Base-by-base conservation (phyloP, 352 stramenopile species). In the Phytophthora pisi region DNA sequence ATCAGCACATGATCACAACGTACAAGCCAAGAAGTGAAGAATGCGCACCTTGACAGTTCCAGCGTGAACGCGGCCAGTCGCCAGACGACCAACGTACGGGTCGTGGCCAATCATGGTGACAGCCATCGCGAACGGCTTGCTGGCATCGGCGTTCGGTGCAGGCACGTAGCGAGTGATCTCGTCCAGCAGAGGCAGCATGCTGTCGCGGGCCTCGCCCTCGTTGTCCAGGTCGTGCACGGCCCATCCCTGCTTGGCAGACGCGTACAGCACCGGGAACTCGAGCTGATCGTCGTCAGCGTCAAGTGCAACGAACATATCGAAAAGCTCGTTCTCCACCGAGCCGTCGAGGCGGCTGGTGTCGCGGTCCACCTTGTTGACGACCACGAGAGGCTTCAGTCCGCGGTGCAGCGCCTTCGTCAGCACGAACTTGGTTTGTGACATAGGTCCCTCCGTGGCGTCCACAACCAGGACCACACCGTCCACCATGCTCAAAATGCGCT, bases 401-500 rank as follows among this genome's bases (percentile, higher is more conserved):
- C 89, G 77, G 53, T 93, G 89, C 20, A 99, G 81, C 38, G 97
- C 97, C 72, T 99, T 97, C 36, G 82, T 96, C n/a, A 99, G 78
- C 42, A 99, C 97, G 70, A 99, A 99, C 75, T 99, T 99, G 55
- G 97, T 99, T 70, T 99, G 97, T 28, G 92, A 96, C 95, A 99
- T 99, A 26, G 88, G 88, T 2, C 97, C 97, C 77, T 99, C 98
- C 0, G 88, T 98, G 5, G 97, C 97, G 78, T 99, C 97, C 7
- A 99, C 98, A 5, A 99, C 91, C 6, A 99, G 83, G 42, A 98
- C 93, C 28, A 99, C 96, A 34, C 97, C 97, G 77, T 99, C 97
- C 23, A 99, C 97, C 87, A 99, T 99, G 63, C 79, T 96, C 26
- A 99, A 73, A 52, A 99, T 97, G 34, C 97, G 90, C 82, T 99